These are phyloP conservation scores for Fulvia fulva DNA, from an alignment of 2,329 filamentous ascomycete genomes.

Conservation along the genomic window DNA sequence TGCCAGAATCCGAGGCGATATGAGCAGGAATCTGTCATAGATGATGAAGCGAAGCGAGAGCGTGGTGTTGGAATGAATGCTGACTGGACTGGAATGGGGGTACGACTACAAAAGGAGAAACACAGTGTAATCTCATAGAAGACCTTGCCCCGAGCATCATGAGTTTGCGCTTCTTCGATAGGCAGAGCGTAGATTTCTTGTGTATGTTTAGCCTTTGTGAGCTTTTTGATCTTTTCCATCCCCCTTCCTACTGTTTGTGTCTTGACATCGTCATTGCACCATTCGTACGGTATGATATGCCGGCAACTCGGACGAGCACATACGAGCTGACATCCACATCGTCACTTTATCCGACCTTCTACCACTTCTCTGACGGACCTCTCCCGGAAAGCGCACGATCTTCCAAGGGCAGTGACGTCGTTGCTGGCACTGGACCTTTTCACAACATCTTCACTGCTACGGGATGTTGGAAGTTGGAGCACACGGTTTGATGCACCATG, in stretches of 20 bases:
- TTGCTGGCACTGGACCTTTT: too few relatives aligned
- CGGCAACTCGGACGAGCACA: too few relatives aligned
- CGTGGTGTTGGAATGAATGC: conserved; percentile 6
- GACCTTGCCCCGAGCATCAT: conserved; percentile 6
- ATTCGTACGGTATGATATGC: neutral
- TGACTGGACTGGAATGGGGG: neutral
- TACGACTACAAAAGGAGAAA: conserved; percentile 12
- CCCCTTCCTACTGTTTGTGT: neutral
- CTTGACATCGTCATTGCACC: neutral
- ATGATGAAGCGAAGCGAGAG: conserved; percentile 4
- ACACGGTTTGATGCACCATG: too few relatives aligned
- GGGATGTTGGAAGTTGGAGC: too few relatives aligned
- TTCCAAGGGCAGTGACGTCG: neutral
- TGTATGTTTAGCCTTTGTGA: conserved; percentile 15
- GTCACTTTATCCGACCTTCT: neutral
- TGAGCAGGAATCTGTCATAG: conserved; percentile 68
- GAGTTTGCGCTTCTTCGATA: conserved; percentile 1
- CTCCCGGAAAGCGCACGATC: neutral
- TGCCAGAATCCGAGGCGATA: conserved; percentile 73
- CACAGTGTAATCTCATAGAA: conserved; percentile 24
- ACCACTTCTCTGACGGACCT: too few relatives aligned
- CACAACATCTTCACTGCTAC: too few relatives aligned
- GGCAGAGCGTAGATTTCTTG: conserved; percentile 5
- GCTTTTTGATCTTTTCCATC: conserved; percentile 1
- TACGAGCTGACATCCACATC: neutral